These are phyloP conservation scores for Yamadazyma mexicana DNA, from an alignment of 1,139 yeast genomes.

Conservation along the genomic window DNA sequence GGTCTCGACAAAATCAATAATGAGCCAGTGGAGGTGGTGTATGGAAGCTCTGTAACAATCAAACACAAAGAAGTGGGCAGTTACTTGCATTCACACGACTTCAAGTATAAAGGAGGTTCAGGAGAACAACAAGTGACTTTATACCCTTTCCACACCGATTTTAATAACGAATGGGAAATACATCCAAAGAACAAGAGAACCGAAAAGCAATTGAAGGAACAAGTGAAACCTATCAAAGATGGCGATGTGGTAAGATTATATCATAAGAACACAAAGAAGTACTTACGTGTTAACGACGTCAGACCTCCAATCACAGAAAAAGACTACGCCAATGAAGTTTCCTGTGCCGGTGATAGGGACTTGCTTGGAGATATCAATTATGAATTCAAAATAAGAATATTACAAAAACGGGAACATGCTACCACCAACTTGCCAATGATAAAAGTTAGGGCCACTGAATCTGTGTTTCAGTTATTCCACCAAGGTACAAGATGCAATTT, in stretches of 20 bases:
- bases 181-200: conserved; percentile 42
- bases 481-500: conserved; percentile 60
- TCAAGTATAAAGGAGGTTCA: conserved; percentile 54
- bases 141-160: conserved; percentile 50
- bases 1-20: conserved; percentile 37
- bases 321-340: conserved; percentile 75
- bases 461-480: conserved; percentile 61
- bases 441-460: conserved; percentile 50
- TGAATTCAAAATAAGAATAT: conserved; percentile 49
- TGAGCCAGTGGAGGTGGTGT: conserved; percentile 53
- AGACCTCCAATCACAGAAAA: conserved; percentile 81
- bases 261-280: conserved; percentile 61
- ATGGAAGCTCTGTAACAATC: conserved; percentile 66
- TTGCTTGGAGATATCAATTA: conserved; percentile 52
- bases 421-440: conserved; percentile 34
- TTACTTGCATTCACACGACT: conserved; percentile 68
- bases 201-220: conserved; percentile 30
- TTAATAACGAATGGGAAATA: conserved; percentile 66
- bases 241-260: conserved; percentile 57
- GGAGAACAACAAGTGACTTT: conserved; percentile 69
- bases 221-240: conserved; percentile 41
- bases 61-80: conserved; percentile 64
- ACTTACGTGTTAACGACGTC: conserved; percentile 53
- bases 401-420: conserved; percentile 27
- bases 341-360: conserved; percentile 57